Conservation (phyloP, 2,329 filamentous ascomycete genomes). For the Botrytis aclada region DNA sequence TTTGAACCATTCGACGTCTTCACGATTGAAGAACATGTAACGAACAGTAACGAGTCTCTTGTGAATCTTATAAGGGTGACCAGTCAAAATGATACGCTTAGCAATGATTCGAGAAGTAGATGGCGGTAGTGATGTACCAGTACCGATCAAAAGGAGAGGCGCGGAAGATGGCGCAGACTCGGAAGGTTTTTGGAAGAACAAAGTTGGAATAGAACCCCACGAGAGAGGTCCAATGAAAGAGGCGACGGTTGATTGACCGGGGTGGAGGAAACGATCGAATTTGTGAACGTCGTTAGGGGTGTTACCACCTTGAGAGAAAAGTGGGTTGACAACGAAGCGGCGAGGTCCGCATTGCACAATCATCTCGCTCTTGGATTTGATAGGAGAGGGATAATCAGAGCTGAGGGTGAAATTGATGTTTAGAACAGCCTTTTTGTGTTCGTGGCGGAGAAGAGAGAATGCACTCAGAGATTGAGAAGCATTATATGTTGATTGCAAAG, state of each 20-base stretch:
- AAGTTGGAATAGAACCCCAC: slow-evolving; percentile 86
- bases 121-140: slow-evolving; percentile 81
- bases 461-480: slow-evolving; percentile 63
- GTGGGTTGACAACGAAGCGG: slow-evolving; percentile 80
- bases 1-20: slow-evolving; percentile 97
- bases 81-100: slow-evolving; percentile 90
- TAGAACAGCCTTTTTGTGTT: slow-evolving; percentile 87
- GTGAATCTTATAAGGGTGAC: slow-evolving; percentile 98
- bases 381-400: slow-evolving; percentile 68
- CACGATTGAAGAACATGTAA: slow-evolving; percentile 99
- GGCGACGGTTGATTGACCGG: slow-evolving; percentile 83
- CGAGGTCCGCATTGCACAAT: slow-evolving; percentile 89
- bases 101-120: slow-evolving; percentile 77
- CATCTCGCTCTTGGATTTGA: slow-evolving; percentile 90
- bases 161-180: slow-evolving; percentile 45
- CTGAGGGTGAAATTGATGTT: slow-evolving; percentile 88
- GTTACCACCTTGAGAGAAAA: slow-evolving; percentile 85
- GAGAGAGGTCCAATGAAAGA: slow-evolving; percentile 86
- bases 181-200: slow-evolving; percentile 72
- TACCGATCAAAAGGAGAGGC: slow-evolving; percentile 72
- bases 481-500: slow-evolving; percentile 52
- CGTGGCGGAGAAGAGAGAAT: slow-evolving; percentile 86
- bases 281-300: slow-evolving; percentile 98
- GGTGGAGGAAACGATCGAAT: slow-evolving; percentile 87
- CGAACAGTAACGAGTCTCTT: slow-evolving; percentile 94